Evolutionary conservation across 768 basidiomycete genomes (phyloP).

Genomic region (Phaeolepiota aurea): DNA sequence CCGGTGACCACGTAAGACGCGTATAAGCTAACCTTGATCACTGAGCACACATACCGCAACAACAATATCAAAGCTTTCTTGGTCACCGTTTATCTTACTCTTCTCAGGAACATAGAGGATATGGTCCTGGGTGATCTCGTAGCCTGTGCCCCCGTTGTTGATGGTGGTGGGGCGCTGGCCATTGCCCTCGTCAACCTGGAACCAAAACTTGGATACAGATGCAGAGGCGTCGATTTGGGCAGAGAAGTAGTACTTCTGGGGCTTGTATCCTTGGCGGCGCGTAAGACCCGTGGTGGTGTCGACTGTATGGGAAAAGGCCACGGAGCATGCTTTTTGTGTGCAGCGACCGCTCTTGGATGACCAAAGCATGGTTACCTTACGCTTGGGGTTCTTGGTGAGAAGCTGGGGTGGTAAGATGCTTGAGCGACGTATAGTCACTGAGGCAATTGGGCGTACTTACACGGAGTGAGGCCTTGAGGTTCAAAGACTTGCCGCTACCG

Average conservation of each 20-base stretch:
- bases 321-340: conserved; percentile 23
- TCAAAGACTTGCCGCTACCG: conserved; percentile 20
- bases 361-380: conserved; percentile 32
- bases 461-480: conserved; percentile 31
- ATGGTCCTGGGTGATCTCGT: conserved; percentile 31
- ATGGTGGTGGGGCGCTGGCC: conserved; percentile 26
- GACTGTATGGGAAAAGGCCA: conserved; percentile 20
- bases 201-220: conserved; percentile 44
- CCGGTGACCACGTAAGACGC: conserved; percentile 8
- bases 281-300: conserved; percentile 28
- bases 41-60: background rate
- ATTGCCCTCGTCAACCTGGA: conserved; percentile 35
- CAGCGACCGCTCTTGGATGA: conserved; percentile 23
- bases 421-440: background rate
- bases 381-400: conserved; percentile 22
- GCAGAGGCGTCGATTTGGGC: conserved; percentile 27
- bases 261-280: conserved; percentile 21
- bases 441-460: conserved; percentile 16
- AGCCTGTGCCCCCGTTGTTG: conserved; percentile 34
- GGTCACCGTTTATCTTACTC: conserved; percentile 20
- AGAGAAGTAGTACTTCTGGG: conserved; percentile 35
- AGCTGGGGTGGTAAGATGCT: background rate
- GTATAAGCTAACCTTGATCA: background rate
- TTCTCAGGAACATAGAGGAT: conserved; percentile 32
- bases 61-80: conserved; percentile 7